Base-by-base conservation (phyloP, 2,329 filamentous ascomycete genomes). In the Pestalotiopsis fici region DNA sequence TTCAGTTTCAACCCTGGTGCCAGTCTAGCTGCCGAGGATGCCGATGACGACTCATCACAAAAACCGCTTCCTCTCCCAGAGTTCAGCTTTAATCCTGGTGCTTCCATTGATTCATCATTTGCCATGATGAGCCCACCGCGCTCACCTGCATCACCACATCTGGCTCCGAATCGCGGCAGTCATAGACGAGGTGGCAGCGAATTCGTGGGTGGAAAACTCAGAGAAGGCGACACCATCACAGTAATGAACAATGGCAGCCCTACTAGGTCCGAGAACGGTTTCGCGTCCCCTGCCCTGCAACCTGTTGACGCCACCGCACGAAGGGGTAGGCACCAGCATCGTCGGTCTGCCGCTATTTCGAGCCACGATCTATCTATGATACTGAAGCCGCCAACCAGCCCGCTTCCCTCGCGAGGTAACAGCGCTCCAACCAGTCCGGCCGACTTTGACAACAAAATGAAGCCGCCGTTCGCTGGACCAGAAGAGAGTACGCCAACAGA, bases 101-200 rank as follows among this genome's bases (percentile, higher is more conserved):
- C 70, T 13, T 65, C 70, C 31, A 70, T 69, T 4, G 64, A 64
- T 21, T 65, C 69, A 25, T 65, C 70, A 11, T 66, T 55, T 7
- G 75, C 81, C 18, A 79, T 85, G n/a, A 75, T 88, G 25, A 87
- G 84, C 64, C 87, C 88, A 15, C 85, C 87, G 0, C 78, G 57
- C 5, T 86, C 87, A n/a, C 86, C 88, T 13, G 79, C 81, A 18
- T 86, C 87, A 3, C 81, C 83, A 2, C 79, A 81, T 47, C 76
- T 82, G 1, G 78, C 82, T 6, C 85, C 90, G 21, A 83, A 82
- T 37, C 89, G 90, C 25, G 92, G 94, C 76, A 90, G 91, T 35
- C 95, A 97, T 78, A 87, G 91, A 73, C 88, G 95, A 74, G 92
- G 92, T 65, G 92, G 90, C 31, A 97, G 94, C 77, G 94, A 97